Base-by-base conservation (phyloP, 208 protist genomes). In the Leishmania lainsoni region DNA sequence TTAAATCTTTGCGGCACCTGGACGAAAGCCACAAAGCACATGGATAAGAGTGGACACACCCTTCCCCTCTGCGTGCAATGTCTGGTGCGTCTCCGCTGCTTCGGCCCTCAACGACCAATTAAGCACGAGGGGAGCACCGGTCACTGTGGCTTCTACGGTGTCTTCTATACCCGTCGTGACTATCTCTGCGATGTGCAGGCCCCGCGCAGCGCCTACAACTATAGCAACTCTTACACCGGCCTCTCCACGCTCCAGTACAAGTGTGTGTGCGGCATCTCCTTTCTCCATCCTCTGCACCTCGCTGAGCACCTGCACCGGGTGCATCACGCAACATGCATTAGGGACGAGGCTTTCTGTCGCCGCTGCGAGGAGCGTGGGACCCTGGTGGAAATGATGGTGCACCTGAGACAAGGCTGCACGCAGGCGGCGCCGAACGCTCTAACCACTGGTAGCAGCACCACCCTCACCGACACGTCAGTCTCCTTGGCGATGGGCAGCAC, bases 21-120 rank as follows among this genome's bases (percentile, higher is more conserved):
- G 91, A 93, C 93, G 6, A 84, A 91, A 52, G 74, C 92, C n/a
- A 92, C 90, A 29, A 86, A 87, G 66, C 93, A 96, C 81, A 73
- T 94, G 35, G 86, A 95, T 22, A 85, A 71, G 48, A 89, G 89
- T 12, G 54, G 77, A 3, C 91, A 96, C 84, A 93, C 90, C 48
- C 85, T 91, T 8, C 81, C 93, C 20, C 61, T 75, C 16, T 96
- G 93, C 69, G 87, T 81, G 61, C 76, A 83, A 80, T 96, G 93
- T 73, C n/a, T 52, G 8, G 72, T 77, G 75, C 68, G 75, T 29
- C 84, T 95, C 9, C 93, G 90, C 75, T 94, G 91, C 83, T 96
- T 89, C 71, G 91, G 91, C 22, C 86, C 88, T 20, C 78, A 78
- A 42, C 82, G 84, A 0, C 91, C 91, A 20, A 59, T 85, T 20